Evolutionary conservation across 2,329 filamentous ascomycete genomes (phyloP).

Genomic region (Penicillium sp.): DNA sequence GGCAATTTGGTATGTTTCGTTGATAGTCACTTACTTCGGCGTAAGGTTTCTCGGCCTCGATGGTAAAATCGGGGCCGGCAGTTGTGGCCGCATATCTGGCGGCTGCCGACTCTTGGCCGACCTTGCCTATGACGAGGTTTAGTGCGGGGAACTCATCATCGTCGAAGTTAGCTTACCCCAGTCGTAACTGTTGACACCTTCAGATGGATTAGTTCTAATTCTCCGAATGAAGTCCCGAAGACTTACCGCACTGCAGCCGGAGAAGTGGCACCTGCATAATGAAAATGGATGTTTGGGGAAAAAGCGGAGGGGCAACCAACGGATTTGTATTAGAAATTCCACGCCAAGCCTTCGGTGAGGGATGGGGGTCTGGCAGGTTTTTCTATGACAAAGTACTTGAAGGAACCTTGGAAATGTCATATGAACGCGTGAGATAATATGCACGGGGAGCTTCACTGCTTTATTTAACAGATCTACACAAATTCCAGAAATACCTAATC

Average conservation of each 20-base stretch:
- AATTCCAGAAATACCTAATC: too few relatives aligned
- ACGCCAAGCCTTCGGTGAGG: constrained; percentile 28
- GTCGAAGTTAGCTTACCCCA: constrained; percentile 65
- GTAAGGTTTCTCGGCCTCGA: constrained; percentile 88
- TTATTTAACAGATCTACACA: too few relatives aligned
- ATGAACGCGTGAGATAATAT: too few relatives aligned
- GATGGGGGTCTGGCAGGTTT: neutral
- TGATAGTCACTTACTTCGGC: constrained; percentile 66
- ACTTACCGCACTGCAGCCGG: constrained; percentile 65
- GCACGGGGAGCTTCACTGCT: too few relatives aligned
- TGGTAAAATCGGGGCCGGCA: constrained; percentile 69
- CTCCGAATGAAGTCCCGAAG: neutral
- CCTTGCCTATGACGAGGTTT: constrained; percentile 64
- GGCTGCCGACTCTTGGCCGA: constrained; percentile 81
- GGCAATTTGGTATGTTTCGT: neutral
- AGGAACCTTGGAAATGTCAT: too few relatives aligned
- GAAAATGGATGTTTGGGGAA: constrained; percentile 13
- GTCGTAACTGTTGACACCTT: constrained; percentile 96
- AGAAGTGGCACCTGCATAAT: constrained; percentile 78
- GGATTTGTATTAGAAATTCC: constrained; percentile 22
- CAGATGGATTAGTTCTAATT: neutral
- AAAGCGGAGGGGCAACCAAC: constrained; percentile 14
- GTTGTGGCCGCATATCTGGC: constrained; percentile 89
- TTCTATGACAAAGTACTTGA: neutral
- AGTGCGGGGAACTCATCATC: constrained; percentile 25